A percentile compares a stretch with the other conserved stretches of the same genome.
Evolutionary conservation across 2,329 filamentous ascomycete genomes (phyloP).

Genomic region (Neofusicoccum cordaticola): DNA sequence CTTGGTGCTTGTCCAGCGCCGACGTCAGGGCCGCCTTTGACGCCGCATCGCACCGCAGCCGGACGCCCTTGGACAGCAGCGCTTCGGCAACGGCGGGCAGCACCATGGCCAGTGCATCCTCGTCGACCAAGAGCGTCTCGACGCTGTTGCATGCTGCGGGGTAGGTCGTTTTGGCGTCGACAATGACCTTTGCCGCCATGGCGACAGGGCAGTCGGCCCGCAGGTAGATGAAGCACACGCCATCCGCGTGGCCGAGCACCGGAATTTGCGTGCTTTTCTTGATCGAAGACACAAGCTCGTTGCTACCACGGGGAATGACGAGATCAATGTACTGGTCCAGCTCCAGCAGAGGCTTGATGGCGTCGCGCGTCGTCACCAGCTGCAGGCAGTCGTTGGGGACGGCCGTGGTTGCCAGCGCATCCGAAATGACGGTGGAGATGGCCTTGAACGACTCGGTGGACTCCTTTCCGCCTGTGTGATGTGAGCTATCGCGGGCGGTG

Average conservation of each 20-base stretch:
- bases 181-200: slow-evolving; percentile 71
- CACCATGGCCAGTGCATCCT: slow-evolving; percentile 62
- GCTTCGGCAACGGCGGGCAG: slow-evolving; percentile 72
- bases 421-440: slow-evolving; percentile 81
- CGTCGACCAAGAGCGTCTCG: slow-evolving; percentile 87
- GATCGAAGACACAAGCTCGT: slow-evolving; percentile 85
- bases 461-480: slow-evolving; percentile 75
- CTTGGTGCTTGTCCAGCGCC: slow-evolving; percentile 42
- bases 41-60: slow-evolving; percentile 71
- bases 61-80: slow-evolving; percentile 73
- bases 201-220: slow-evolving; percentile 71
- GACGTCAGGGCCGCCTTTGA: slow-evolving; percentile 63
- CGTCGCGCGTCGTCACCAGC: slow-evolving; percentile 89
- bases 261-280: slow-evolving; percentile 91
- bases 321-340: slow-evolving; percentile 89
- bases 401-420: slow-evolving; percentile 66
- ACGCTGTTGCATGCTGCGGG: slow-evolving; percentile 91
- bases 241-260: slow-evolving; percentile 93
- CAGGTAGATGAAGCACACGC: slow-evolving; percentile 83
- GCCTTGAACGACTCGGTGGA: slow-evolving; percentile 92
- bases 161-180: slow-evolving; percentile 93
- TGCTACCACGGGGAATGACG: slow-evolving; percentile 87
- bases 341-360: slow-evolving; percentile 80
- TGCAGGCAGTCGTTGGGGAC: slow-evolving; percentile 88
- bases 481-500: not conserved